A percentile compares a stretch with the other conserved stretches of the same genome.
Conservation (phyloP, 345 rosid genomes). For the Atalantia buxifolia region DNA sequence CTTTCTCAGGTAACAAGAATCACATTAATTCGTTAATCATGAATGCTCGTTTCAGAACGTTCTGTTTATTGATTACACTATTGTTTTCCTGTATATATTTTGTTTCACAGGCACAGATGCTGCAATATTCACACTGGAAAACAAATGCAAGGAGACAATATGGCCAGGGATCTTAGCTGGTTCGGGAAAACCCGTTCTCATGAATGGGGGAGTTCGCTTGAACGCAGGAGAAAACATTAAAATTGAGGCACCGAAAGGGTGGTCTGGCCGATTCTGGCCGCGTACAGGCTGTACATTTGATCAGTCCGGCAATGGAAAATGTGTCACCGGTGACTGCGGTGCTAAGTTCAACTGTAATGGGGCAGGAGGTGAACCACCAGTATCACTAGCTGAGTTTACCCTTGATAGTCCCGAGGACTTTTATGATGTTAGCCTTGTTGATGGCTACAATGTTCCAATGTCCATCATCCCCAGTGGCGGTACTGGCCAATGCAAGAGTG, state of each 20-base stretch:
- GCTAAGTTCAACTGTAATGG: constrained; percentile 33
- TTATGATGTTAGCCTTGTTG: constrained; percentile 50
- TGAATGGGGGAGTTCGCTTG: constrained; percentile 35
- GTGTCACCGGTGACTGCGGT: constrained; percentile 44
- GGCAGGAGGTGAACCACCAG: constrained; percentile 45
- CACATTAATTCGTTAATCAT: background rate
- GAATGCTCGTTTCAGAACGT: background rate
- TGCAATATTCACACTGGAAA: constrained; percentile 19
- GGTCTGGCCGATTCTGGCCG: constrained; percentile 57
- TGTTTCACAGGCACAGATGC: background rate
- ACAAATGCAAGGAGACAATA: constrained; percentile 38
- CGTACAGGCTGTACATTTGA: constrained; percentile 40
- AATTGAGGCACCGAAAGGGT: constrained; percentile 29
- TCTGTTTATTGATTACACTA: background rate
- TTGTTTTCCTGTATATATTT: too few species aligned
- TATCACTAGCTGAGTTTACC: constrained; percentile 48
- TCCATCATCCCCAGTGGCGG: constrained; percentile 29
- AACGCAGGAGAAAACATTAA: constrained; percentile 21
- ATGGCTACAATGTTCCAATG: constrained; percentile 41
- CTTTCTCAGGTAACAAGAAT: background rate
- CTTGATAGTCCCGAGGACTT: constrained; percentile 26
- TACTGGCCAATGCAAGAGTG: constrained; percentile 23
- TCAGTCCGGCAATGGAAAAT: constrained; percentile 28
- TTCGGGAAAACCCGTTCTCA: constrained; percentile 29
- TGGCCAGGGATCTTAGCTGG: constrained; percentile 47